Conservation (phyloP, 805 yeast genomes). For the Barnettozyma sp. region DNA sequence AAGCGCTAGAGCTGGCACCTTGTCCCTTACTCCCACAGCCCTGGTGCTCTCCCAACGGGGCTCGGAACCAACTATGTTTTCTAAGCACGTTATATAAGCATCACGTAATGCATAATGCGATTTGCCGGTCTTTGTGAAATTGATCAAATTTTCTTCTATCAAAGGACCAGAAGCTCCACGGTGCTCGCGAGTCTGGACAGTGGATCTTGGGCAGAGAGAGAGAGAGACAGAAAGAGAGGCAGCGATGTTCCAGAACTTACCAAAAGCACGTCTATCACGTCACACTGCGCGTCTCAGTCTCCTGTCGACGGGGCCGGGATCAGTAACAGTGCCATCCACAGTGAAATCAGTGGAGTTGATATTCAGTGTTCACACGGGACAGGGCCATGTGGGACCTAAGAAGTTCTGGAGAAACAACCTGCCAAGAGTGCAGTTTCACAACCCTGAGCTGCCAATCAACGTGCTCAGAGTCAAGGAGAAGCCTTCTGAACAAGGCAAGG, state of each 20-base stretch:
- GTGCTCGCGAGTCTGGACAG: too few relatives aligned
- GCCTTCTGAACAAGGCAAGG: slow-evolving; percentile 34
- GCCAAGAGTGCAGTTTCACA: slow-evolving; percentile 77
- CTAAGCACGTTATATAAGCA: too few relatives aligned
- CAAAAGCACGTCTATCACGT: slow-evolving; percentile 36
- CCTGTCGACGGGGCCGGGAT: slow-evolving; percentile 42
- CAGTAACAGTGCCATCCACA: slow-evolving; percentile 32
- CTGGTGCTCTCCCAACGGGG: too few relatives aligned
- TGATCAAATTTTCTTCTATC: too few relatives aligned
- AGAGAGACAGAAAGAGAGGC: too few relatives aligned
- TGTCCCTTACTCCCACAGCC: too few relatives aligned
- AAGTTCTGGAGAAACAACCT: slow-evolving; percentile 69
- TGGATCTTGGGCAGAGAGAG: too few relatives aligned
- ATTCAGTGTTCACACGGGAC: slow-evolving; percentile 40
- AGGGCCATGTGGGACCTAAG: slow-evolving; percentile 57
- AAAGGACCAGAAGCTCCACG: too few relatives aligned
- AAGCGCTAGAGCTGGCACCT: too few relatives aligned
- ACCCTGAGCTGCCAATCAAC: slow-evolving; percentile 59
- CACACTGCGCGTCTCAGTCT: slow-evolving; percentile 45
- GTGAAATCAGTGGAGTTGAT: slow-evolving; percentile 42
- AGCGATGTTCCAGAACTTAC: slow-evolving; percentile 25
- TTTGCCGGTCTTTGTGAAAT: too few relatives aligned
- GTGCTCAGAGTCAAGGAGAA: slow-evolving; percentile 46
- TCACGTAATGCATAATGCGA: too few relatives aligned
- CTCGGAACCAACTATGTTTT: too few relatives aligned